Conservation (phyloP, 164 flowering plant genomes). For the Aristolochia californica region DNA sequence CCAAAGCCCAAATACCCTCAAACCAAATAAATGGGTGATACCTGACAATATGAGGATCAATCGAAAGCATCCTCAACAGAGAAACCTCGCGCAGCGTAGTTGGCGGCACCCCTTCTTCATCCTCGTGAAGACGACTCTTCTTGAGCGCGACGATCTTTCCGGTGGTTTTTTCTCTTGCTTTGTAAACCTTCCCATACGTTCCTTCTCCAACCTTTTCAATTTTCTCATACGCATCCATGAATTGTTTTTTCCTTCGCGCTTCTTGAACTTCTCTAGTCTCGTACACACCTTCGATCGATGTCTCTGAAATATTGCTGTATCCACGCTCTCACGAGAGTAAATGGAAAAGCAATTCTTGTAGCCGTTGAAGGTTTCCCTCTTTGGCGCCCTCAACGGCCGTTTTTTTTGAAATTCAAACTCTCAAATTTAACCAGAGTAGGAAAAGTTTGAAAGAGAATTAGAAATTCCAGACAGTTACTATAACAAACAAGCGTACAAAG, state of each 20-base stretch:
- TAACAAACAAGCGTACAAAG: too few relatives aligned
- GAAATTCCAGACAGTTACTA: too few relatives aligned
- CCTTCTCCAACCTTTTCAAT: slow-evolving; percentile 98
- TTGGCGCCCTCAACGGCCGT: neutral
- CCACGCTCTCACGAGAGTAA: too few relatives aligned
- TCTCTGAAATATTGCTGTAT: neutral
- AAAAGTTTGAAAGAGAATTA: too few relatives aligned
- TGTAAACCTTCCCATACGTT: slow-evolving; percentile 91
- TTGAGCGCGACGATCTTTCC: slow-evolving; percentile 91
- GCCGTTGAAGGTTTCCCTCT: neutral
- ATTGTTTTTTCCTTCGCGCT: slow-evolving; percentile 4
- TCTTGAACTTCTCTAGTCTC: neutral
- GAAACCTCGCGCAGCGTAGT: slow-evolving; percentile 93
- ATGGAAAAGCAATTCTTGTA: neutral
- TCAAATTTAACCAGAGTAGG: neutral
- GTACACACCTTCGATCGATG: neutral
- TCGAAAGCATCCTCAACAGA: slow-evolving; percentile 72
- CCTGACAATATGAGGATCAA: slow-evolving; percentile 88
- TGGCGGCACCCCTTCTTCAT: slow-evolving; percentile 91
- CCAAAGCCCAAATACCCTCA: neutral
- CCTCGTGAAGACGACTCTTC: slow-evolving; percentile 90
- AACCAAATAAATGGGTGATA: slow-evolving; percentile 4
- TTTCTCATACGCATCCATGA: slow-evolving; percentile 88
- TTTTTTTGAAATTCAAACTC: slow-evolving; percentile 5
- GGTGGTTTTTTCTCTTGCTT: slow-evolving; percentile 69